These are phyloP conservation scores for Colletotrichum viniferum DNA, from an alignment of 2,329 filamentous ascomycete species.

Conservation along the genomic window DNA sequence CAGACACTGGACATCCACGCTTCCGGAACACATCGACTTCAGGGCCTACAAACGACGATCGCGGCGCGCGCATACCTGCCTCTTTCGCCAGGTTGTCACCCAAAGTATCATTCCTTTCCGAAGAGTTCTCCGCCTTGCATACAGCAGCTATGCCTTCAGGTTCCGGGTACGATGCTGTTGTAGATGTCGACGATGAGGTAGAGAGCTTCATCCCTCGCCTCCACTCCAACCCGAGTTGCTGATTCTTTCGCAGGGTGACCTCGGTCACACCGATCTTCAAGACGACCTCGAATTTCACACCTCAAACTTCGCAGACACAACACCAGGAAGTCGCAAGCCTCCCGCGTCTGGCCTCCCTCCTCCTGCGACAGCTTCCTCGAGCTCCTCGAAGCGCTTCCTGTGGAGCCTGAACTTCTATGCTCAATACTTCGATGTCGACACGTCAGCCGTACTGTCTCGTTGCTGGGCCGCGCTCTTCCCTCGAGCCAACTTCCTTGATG, in stretches of 20 bases:
- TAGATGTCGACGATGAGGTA: conserved; percentile 96
- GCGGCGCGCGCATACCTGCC: neutral
- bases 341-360: conserved; percentile 55
- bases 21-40: neutral
- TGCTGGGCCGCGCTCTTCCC: conserved; percentile 91
- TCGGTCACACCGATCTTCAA: conserved; percentile 97
- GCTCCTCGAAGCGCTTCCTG: conserved; percentile 78
- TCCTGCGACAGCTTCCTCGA: conserved; percentile 56
- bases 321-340: conserved; percentile 51
- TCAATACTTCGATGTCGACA: conserved; percentile 99
- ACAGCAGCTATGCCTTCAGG: conserved; percentile 66
- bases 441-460: conserved; percentile 82
- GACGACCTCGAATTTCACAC: conserved; percentile 99
- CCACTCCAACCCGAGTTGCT: neutral
- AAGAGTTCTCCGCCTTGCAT: neutral
- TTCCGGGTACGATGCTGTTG: conserved; percentile 84
- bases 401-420: conserved; percentile 95
- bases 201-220: neutral
- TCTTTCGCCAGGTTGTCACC: neutral
- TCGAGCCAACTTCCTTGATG: conserved; percentile 92
- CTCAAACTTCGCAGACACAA: conserved; percentile 76
- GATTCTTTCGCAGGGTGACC: conserved; percentile 72
- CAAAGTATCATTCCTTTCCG: neutral
- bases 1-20: conserved; percentile 24
- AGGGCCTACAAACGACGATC: neutral